A percentile compares a stretch with the other conserved stretches of the same genome.
These are phyloP conservation scores for Geoglossum glabrum DNA, from an alignment of 495 filamentous ascomycete genomes.

Conservation along the genomic window DNA sequence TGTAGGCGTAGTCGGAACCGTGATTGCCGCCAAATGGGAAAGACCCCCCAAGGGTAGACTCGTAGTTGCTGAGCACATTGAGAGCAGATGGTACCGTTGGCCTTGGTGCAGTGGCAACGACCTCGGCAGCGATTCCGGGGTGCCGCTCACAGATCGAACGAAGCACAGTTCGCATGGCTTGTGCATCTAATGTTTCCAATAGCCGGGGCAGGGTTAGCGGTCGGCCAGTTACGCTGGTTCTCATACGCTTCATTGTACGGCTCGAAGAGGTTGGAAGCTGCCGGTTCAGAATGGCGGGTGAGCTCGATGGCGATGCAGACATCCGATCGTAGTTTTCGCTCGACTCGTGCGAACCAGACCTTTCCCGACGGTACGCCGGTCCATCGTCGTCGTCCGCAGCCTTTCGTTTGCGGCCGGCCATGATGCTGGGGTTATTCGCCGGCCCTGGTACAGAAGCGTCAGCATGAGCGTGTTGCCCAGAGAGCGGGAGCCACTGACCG, in stretches of 20 bases:
- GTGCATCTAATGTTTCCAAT: conserved; percentile 72
- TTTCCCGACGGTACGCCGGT: conserved; percentile 12
- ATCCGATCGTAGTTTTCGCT: conserved; percentile 52
- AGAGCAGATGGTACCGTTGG: conserved; percentile 66
- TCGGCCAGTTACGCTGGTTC: conserved; percentile 52
- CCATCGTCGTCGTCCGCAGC: conserved; percentile 46
- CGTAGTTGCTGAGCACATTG: conserved; percentile 61
- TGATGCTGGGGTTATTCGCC: conserved; percentile 28
- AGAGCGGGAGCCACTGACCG: conserved; percentile 29
- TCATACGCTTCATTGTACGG: conserved; percentile 40
- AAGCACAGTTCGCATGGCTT: conserved; percentile 62
- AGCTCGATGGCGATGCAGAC: conserved; percentile 66
- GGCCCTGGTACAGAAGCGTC: conserved; percentile 25
- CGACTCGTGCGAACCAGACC: conserved; percentile 2
- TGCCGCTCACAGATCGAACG: conserved; percentile 78
- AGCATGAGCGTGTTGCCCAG: conserved; percentile 1
- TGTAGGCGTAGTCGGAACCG: conserved; percentile 83
- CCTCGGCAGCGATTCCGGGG: conserved; percentile 59
- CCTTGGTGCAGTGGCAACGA: conserved; percentile 65
- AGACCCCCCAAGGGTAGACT: conserved; percentile 51
- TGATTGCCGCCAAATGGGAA: conserved; percentile 70
- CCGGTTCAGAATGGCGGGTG: conserved; percentile 49
- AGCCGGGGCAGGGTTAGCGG: conserved; percentile 66
- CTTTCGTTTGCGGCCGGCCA: conserved; percentile 60
- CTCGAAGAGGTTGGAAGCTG: conserved; percentile 33